These are phyloP conservation scores for Cordyceps cateniannulata DNA, from an alignment of 2,329 filamentous ascomycete species.

Conservation along the genomic window DNA sequence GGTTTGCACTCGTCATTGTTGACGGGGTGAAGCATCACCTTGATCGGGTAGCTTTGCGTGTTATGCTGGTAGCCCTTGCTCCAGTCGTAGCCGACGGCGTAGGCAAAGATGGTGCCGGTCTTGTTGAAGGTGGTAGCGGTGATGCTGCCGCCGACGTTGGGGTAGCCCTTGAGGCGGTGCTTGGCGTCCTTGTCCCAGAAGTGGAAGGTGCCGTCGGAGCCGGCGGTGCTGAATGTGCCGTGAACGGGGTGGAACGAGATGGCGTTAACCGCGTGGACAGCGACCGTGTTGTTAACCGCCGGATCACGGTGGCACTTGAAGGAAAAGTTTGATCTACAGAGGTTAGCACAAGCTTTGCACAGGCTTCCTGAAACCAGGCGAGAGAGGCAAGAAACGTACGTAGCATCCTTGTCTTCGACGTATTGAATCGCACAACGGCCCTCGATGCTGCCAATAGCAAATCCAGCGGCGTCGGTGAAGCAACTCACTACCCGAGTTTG, in stretches of 20 bases:
- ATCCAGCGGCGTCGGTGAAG: slow-evolving; percentile 86
- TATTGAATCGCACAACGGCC: slow-evolving; percentile 97
- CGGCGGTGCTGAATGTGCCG: slow-evolving; percentile 97
- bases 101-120: slow-evolving; percentile 76
- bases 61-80: slow-evolving; percentile 90
- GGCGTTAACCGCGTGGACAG: slow-evolving; percentile 91
- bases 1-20: slow-evolving; percentile 56
- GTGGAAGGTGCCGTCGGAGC: slow-evolving; percentile 92
- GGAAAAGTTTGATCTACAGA: slow-evolving; percentile 76
- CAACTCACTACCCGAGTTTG: slow-evolving; percentile 94
- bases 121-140: slow-evolving; percentile 87
- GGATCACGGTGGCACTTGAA: slow-evolving; percentile 97
- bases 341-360: slow-evolving; percentile 3
- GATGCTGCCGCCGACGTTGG: slow-evolving; percentile 78
- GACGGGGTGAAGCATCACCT: slow-evolving; percentile 80
- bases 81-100: slow-evolving; percentile 95
- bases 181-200: slow-evolving; percentile 95
- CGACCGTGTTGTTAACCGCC: slow-evolving; percentile 67
- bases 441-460: slow-evolving; percentile 93
- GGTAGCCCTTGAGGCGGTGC: slow-evolving; percentile 84
- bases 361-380: neutral
- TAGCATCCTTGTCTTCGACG: slow-evolving; percentile 88
- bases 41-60: slow-evolving; percentile 65
- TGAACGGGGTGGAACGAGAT: slow-evolving; percentile 97
- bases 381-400: slow-evolving; percentile 35